Conservation (phyloP, 2,329 filamentous ascomycete genomes). For the Verticillium zaregamsianum region DNA sequence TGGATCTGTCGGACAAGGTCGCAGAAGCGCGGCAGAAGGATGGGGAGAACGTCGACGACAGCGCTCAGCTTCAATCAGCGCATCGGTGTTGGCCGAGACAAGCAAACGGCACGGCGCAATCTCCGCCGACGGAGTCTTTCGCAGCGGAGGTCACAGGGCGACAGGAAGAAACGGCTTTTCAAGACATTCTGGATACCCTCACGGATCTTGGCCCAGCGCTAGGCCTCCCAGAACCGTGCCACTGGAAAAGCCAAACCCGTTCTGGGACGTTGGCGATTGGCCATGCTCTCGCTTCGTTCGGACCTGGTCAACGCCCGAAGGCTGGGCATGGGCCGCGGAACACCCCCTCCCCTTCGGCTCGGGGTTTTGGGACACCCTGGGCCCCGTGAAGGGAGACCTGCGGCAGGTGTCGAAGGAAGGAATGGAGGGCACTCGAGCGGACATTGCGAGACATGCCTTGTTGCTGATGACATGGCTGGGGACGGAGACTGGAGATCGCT, state of each 20-base stretch:
- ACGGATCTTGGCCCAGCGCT: background rate
- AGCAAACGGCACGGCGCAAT: background rate
- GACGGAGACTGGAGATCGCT: background rate
- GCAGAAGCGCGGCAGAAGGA: background rate
- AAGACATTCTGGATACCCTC: background rate
- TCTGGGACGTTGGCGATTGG: background rate
- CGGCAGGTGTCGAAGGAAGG: background rate
- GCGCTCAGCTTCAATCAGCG: background rate
- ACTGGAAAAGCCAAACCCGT: background rate
- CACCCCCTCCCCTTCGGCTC: background rate
- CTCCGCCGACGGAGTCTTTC: background rate
- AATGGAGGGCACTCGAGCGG: background rate
- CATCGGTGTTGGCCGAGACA: background rate
- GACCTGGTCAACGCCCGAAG: background rate
- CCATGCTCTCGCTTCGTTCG: background rate
- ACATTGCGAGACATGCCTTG: background rate
- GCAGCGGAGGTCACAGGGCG: background rate
- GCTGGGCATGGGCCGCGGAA: background rate
- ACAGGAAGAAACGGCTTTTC: background rate
- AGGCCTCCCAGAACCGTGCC: background rate
- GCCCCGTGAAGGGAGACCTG: background rate
- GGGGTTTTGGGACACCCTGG: background rate
- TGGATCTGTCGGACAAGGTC: background rate
- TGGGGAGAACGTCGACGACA: background rate
- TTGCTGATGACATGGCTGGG: background rate